Conservation (phyloP, 768 basidiomycete genomes). For the Termitomyces sp. region DNA sequence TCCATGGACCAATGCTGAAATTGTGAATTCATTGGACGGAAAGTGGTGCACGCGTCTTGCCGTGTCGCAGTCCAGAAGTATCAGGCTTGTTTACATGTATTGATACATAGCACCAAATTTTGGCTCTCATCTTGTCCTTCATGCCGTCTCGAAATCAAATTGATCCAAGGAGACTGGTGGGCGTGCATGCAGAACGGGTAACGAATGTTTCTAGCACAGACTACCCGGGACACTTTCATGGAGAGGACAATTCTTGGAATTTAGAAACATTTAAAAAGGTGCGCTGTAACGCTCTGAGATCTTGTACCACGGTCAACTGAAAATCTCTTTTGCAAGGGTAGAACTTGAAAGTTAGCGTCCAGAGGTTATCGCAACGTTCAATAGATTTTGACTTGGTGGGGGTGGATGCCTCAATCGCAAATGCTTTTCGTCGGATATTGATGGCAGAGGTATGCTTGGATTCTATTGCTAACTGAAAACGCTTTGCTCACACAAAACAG, state of each 20-base stretch:
- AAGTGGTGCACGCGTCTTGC: no score
- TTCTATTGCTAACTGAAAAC: neutral
- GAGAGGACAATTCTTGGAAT: conserved; percentile 84
- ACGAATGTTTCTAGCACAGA: conserved; percentile 84
- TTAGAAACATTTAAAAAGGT: conserved; percentile 73
- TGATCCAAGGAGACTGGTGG: conserved; percentile 51
- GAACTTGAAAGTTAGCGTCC: conserved; percentile 71
- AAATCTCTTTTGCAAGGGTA: conserved; percentile 34
- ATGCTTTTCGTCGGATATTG: conserved; percentile 87
- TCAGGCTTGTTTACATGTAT: neutral
- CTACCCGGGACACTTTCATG: conserved; percentile 85
- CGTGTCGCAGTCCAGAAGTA: no score
- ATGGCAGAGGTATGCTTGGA: conserved; percentile 76
- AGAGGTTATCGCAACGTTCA: conserved; percentile 74
- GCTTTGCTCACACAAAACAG: conserved; percentile 30
- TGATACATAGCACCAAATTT: conserved; percentile 2
- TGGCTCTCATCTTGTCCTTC: neutral
- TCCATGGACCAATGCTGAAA: neutral
- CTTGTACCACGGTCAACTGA: conserved; percentile 8
- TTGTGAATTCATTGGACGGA: no score
- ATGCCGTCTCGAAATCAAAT: conserved; percentile 12
- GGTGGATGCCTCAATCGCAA: conserved; percentile 93
- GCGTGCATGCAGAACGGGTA: conserved; percentile 63
- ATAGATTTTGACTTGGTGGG: conserved; percentile 96
- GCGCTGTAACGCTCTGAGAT: conserved; percentile 20